Conservation (phyloP, 2,329 filamentous ascomycete genomes). For the Apiospora marii region DNA sequence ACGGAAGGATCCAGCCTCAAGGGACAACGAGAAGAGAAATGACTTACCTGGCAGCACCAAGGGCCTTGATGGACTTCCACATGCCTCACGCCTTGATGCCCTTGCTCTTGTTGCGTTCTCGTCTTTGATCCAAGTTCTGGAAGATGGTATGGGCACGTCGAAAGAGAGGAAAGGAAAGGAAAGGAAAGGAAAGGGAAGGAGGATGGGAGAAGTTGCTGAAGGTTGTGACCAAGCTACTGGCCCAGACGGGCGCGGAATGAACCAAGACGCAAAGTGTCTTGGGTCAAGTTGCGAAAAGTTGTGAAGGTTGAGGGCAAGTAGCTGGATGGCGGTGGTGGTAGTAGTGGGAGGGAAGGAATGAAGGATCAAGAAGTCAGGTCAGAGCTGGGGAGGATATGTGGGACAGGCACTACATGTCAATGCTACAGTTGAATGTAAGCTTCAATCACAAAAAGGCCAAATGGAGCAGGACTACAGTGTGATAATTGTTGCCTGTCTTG, state of each 20-base stretch:
- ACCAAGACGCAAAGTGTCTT: background rate
- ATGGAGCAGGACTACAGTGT: background rate
- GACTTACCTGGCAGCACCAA: constrained; percentile 26
- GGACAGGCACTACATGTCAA: background rate
- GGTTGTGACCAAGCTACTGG: background rate
- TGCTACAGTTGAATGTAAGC: background rate
- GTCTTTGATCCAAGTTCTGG: background rate
- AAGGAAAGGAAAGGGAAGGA: no score
- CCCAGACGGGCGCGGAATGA: background rate
- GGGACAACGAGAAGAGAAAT: background rate
- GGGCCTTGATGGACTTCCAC: constrained; percentile 25
- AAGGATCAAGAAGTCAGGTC: background rate
- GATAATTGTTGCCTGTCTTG: background rate
- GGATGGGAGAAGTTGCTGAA: background rate
- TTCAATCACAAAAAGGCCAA: background rate
- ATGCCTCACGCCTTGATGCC: constrained; percentile 8
- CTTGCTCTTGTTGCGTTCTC: background rate
- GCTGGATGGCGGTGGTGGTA: background rate
- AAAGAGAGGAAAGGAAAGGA: background rate
- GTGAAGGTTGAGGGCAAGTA: background rate
- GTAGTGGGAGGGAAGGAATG: background rate
- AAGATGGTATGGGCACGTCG: background rate
- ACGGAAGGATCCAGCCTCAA: background rate
- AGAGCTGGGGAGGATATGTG: background rate
- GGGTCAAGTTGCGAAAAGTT: background rate